A percentile compares a stretch with the other conserved stretches of the same genome.
Conservation (phyloP, 257 asterid genomes). For the Solanum chmielewskii region DNA sequence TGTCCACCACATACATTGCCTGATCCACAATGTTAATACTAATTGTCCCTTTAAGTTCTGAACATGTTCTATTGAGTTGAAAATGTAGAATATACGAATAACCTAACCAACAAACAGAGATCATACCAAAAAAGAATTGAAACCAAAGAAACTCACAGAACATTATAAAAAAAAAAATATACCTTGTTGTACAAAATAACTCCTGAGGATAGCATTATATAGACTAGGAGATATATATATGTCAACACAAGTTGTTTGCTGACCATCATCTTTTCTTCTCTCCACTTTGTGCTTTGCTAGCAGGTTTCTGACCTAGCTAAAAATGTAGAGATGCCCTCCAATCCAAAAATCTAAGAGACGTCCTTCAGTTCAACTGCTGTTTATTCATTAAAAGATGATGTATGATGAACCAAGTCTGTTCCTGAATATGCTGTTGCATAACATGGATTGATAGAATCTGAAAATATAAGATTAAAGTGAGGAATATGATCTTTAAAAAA, state of each 20-base stretch:
- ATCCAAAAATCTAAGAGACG: background rate
- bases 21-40: background rate
- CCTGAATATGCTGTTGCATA: background rate
- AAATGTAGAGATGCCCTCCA: background rate
- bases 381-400: background rate
- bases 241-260: slow-evolving; percentile 79
- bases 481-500: background rate
- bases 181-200: slow-evolving; percentile 97
- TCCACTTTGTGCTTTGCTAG: background rate
- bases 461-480: background rate
- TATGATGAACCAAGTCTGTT: background rate
- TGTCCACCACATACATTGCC: background rate
- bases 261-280: slow-evolving; percentile 31
- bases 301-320: background rate
- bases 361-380: background rate
- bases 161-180: background rate
- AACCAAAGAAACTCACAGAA: background rate
- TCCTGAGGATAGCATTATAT: slow-evolving; percentile 76
- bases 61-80: background rate
- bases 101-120: background rate
- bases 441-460: background rate
- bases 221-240: slow-evolving; percentile 67
- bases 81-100: background rate
- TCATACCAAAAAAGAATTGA: background rate
- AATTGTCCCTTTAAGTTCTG: background rate